These are phyloP conservation scores for Pyrenula aspistea DNA, from an alignment of 495 filamentous ascomycete genomes.

Conservation along the genomic window DNA sequence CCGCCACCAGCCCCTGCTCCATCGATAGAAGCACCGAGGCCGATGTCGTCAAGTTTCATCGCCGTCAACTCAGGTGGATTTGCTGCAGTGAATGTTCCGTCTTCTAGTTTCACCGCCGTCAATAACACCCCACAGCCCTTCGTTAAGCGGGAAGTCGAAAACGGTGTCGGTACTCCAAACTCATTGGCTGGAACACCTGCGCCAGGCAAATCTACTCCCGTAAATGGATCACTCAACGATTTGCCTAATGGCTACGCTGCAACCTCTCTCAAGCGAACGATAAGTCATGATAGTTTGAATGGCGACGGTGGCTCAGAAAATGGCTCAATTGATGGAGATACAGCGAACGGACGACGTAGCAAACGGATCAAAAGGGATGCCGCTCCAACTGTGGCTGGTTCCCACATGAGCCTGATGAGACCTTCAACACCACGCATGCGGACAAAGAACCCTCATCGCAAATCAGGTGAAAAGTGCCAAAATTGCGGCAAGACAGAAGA, in stretches of 20 bases:
- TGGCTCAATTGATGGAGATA: slow-evolving; percentile 56
- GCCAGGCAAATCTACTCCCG: slow-evolving; percentile 20
- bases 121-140: slow-evolving; percentile 25
- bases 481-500: slow-evolving; percentile 79
- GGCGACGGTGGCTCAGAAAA: slow-evolving; percentile 45
- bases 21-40: slow-evolving; percentile 38
- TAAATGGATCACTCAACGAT: slow-evolving; percentile 25
- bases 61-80: slow-evolving; percentile 71
- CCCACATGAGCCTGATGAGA: slow-evolving; percentile 90
- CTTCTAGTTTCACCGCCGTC: slow-evolving; percentile 42
- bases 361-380: slow-evolving; percentile 90
- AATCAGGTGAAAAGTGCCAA: slow-evolving; percentile 82
- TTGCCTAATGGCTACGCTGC: slow-evolving; percentile 42
- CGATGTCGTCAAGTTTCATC: slow-evolving; percentile 61
- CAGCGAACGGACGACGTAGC: slow-evolving; percentile 65
- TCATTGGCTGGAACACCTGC: slow-evolving; percentile 10
- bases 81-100: slow-evolving; percentile 58
- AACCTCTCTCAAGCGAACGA: slow-evolving; percentile 65
- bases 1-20: slow-evolving; percentile 25
- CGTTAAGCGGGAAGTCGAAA: slow-evolving; percentile 39
- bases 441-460: slow-evolving; percentile 50
- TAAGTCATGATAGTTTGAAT: slow-evolving; percentile 58
- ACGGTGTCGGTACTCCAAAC: slow-evolving; percentile 28
- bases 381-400: slow-evolving; percentile 83
- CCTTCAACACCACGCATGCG: slow-evolving; percentile 62